These are phyloP conservation scores for Xylaria nigripes DNA, from an alignment of 495 filamentous ascomycete genomes.

Conservation along the genomic window DNA sequence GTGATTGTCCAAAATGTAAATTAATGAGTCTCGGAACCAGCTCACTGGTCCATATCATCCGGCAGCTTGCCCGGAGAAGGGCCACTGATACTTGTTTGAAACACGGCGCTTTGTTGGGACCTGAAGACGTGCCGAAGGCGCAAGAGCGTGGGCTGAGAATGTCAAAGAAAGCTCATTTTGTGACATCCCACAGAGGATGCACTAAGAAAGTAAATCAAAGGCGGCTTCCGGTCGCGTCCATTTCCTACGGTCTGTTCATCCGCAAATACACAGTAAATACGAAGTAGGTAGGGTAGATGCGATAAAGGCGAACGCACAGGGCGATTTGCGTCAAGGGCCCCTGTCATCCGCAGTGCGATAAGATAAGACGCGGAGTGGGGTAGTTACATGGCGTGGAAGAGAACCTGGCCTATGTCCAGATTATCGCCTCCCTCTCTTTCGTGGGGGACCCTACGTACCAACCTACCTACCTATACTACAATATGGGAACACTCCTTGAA, in stretches of 20 bases:
- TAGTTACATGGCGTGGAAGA: background rate
- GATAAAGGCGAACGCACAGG: conserved; percentile 12
- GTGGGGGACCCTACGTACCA: no score
- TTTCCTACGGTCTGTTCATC: conserved; percentile 10
- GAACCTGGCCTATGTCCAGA: no score
- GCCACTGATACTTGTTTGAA: conserved; percentile 20
- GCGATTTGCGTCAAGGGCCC: conserved; percentile 7
- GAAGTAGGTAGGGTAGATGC: background rate
- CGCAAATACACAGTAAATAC: background rate
- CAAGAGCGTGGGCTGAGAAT: conserved; percentile 13
- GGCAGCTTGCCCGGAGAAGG: conserved; percentile 9
- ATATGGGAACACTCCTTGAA: no score
- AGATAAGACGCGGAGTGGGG: conserved; percentile 6
- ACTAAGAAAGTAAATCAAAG: conserved; percentile 19
- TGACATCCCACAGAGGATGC: conserved; percentile 14
- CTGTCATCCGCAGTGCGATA: conserved; percentile 1
- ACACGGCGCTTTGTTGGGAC: conserved; percentile 20
- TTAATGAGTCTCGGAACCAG: conserved; percentile 1
- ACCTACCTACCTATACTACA: no score
- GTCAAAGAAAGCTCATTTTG: conserved; percentile 28
- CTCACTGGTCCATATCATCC: conserved; percentile 22
- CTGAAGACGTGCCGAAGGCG: conserved; percentile 12
- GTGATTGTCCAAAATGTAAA: conserved; percentile 6
- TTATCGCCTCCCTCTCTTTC: no score
- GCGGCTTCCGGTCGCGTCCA: conserved; percentile 24